Evolutionary conservation across 2,329 filamentous ascomycete species (phyloP).

Genomic region (Penicillium capsulatum): DNA sequence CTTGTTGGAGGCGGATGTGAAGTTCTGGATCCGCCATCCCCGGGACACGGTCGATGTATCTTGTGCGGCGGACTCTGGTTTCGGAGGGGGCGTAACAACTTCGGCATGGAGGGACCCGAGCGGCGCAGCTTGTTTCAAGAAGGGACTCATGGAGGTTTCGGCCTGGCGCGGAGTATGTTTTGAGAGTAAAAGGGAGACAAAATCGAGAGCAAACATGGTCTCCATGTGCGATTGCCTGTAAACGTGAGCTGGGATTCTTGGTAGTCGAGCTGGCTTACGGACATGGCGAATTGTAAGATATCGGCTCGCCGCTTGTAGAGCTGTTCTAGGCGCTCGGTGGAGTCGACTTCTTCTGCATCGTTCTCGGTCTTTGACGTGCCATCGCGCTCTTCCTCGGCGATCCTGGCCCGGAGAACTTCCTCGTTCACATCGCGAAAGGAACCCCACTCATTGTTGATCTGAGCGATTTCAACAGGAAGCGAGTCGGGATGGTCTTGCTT

Average conservation of each 20-base stretch:
- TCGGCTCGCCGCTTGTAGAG: slow-evolving; percentile 45
- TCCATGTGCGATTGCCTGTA: slow-evolving; percentile 45
- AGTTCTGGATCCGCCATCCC: slow-evolving; percentile 74
- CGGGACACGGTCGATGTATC: slow-evolving; percentile 53
- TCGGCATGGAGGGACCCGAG: slow-evolving; percentile 70
- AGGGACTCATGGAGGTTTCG: slow-evolving; percentile 64
- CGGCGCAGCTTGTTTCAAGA: slow-evolving; percentile 66
- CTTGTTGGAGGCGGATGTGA: slow-evolving; percentile 69
- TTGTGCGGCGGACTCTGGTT: slow-evolving; percentile 52
- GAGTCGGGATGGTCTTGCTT: slow-evolving; percentile 52
- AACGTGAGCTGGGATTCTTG: neutral
- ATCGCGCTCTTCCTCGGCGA: slow-evolving; percentile 51
- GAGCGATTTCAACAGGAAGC: slow-evolving; percentile 70
- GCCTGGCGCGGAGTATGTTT: slow-evolving; percentile 71
- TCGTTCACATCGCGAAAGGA: slow-evolving; percentile 79
- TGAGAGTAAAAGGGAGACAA: slow-evolving; percentile 77
- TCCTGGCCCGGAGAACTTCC: slow-evolving; percentile 64
- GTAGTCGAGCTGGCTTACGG: slow-evolving; percentile 10
- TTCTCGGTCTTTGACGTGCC: slow-evolving; percentile 42
- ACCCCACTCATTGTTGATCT: slow-evolving; percentile 73
- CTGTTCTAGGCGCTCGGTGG: slow-evolving; percentile 38
- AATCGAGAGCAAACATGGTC: slow-evolving; percentile 67
- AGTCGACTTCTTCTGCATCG: slow-evolving; percentile 30
- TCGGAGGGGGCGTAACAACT: slow-evolving; percentile 58
- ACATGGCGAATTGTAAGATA: slow-evolving; percentile 44